phyloP scores from a whole-genome alignment of 225 moss, liverwort and hornwort species.

The Ulota crispa region DNA sequence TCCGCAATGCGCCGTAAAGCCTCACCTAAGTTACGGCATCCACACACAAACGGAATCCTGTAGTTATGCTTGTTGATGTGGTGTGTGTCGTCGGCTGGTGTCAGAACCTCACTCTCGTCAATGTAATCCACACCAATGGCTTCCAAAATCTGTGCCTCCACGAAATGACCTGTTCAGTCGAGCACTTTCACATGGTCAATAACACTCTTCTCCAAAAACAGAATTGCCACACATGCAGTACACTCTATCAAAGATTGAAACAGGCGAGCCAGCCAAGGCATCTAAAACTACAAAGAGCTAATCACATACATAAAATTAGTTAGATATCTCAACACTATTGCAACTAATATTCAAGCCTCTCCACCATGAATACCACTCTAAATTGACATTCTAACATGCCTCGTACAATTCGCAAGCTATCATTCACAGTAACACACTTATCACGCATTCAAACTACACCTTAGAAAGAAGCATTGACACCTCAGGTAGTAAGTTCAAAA shows the following conservation, averaged over 20 bases:
- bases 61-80: slow-evolving; percentile 98
- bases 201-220: background rate
- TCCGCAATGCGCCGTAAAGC: slow-evolving; percentile 83
- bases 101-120: slow-evolving; percentile 92
- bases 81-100: slow-evolving; percentile 75
- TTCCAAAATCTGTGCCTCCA: slow-evolving; percentile 93
- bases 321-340: background rate
- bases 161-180: slow-evolving; percentile 64
- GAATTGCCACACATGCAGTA: too few species aligned
- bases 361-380: background rate
- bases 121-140: slow-evolving; percentile 93
- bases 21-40: slow-evolving; percentile 88
- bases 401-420: background rate
- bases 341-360: background rate
- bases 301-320: background rate
- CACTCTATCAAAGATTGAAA: too few species aligned
- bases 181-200: background rate
- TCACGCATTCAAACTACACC: background rate
- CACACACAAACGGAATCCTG: slow-evolving; percentile 87
- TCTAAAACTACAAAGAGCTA: too few species aligned
- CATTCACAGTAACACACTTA: background rate
- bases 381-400: background rate
- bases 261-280: too few species aligned
- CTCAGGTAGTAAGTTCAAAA: background rate
- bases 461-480: background rate